Evolutionary conservation across 2,329 filamentous ascomycete species (phyloP).

Genomic region (Ophiocordyceps unilateralis): DNA sequence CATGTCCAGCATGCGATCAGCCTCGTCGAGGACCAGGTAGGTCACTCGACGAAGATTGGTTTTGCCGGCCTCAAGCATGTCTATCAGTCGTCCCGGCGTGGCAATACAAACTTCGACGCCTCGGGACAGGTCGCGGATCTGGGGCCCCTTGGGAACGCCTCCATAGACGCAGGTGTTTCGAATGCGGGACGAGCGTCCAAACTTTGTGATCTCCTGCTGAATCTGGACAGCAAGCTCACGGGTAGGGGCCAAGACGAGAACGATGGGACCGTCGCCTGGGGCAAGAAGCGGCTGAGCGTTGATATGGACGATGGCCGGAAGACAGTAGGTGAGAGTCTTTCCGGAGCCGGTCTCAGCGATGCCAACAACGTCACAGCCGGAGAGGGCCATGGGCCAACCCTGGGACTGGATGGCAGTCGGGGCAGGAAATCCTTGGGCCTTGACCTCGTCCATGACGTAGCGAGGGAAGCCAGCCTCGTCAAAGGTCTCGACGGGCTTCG

Average conservation of each 20-base stretch:
- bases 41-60: constrained; percentile 96
- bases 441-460: constrained; percentile 97
- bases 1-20: constrained; percentile 99
- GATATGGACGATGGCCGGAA: constrained; percentile 97
- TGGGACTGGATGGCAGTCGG: constrained; percentile 96
- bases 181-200: constrained; percentile 93
- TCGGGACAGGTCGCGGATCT: constrained; percentile 85
- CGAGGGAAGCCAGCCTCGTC: constrained; percentile 93
- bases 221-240: constrained; percentile 98
- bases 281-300: constrained; percentile 94
- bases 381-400: constrained; percentile 97
- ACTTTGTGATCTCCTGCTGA: constrained; percentile 96
- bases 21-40: constrained; percentile 95
- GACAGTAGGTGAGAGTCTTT: constrained; percentile 97
- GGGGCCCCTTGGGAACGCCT: constrained; percentile 92
- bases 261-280: constrained; percentile 89
- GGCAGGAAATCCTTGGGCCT: constrained; percentile 86
- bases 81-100: constrained; percentile 91
- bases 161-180: constrained; percentile 98
- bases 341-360: constrained; percentile 98
- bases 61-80: constrained; percentile 95
- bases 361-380: constrained; percentile 94
- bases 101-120: constrained; percentile 98
- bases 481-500: constrained; percentile 90
- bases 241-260: constrained; percentile 87